These are phyloP conservation scores for Protomyces pachydermus DNA, from an alignment of 1,139 yeast genomes.

Conservation along the genomic window DNA sequence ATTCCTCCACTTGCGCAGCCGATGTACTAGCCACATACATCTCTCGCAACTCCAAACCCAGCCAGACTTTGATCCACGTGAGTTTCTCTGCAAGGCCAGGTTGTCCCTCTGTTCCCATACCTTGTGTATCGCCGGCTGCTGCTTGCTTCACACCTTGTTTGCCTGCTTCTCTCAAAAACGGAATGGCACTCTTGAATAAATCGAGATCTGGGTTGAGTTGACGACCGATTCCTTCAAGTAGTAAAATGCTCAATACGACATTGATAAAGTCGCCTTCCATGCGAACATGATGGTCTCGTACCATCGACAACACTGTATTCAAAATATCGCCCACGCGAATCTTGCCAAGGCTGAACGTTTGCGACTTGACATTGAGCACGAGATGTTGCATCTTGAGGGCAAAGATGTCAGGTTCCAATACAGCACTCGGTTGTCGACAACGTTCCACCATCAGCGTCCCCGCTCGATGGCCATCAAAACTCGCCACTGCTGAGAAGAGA, in stretches of 20 bases:
- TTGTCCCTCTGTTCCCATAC: background rate
- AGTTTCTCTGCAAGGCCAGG: background rate
- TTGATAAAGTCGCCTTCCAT: constrained; percentile 97
- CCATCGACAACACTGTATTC: constrained; percentile 84
- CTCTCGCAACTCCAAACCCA: constrained; percentile 82
- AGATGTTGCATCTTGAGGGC: constrained; percentile 80
- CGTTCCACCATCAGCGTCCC: constrained; percentile 95
- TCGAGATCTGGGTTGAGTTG: constrained; percentile 89
- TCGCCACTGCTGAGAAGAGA: constrained; percentile 78
- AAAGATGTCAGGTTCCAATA: constrained; percentile 73
- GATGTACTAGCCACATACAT: constrained; percentile 63
- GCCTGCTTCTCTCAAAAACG: constrained; percentile 79
- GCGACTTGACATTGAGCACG: constrained; percentile 71
- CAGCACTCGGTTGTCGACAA: constrained; percentile 91
- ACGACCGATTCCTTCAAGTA: constrained; percentile 91
- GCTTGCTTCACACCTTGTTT: constrained; percentile 52
- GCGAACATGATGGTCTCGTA: constrained; percentile 85
- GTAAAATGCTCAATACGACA: constrained; percentile 81
- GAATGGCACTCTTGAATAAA: constrained; percentile 83
- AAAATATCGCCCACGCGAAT: constrained; percentile 87
- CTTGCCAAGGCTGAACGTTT: constrained; percentile 89
- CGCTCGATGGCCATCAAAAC: constrained; percentile 88
- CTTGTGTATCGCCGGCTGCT: background rate
- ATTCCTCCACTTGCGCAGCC: constrained; percentile 61
- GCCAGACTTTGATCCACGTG: constrained; percentile 76